Percentiles rank a stretch among this genome's conserved stretches.
phyloP scores from a whole-genome alignment of 805 yeast genomes.

The Nakazawaea peltata region DNA sequence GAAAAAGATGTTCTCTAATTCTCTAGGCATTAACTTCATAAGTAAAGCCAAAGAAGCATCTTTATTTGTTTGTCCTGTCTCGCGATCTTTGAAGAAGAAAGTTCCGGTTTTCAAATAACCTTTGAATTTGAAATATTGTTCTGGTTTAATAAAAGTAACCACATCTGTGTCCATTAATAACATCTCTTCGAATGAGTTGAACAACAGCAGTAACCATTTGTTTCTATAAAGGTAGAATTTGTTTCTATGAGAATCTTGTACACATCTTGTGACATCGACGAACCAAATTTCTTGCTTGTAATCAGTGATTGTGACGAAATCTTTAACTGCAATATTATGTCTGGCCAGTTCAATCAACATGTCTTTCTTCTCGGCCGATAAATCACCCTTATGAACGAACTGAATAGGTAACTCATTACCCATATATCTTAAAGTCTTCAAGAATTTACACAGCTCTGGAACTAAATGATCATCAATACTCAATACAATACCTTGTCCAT shows the following conservation, averaged over 20 bases:
- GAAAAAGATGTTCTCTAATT: slow-evolving; percentile 30
- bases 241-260: slow-evolving; percentile 9
- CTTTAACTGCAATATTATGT: slow-evolving; percentile 11
- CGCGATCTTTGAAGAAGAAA: slow-evolving; percentile 43
- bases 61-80: slow-evolving; percentile 17
- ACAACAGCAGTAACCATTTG: slow-evolving; percentile 50
- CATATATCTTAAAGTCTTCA: slow-evolving; percentile 40
- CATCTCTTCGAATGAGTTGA: slow-evolving; percentile 51
- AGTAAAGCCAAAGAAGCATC: slow-evolving; percentile 35
- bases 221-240: slow-evolving; percentile 12
- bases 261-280: slow-evolving; percentile 24
- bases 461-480: slow-evolving; percentile 38
- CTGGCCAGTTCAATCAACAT: slow-evolving; percentile 30
- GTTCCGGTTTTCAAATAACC: slow-evolving; percentile 30
- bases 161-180: slow-evolving; percentile 49
- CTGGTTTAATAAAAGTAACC: slow-evolving; percentile 28
- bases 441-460: slow-evolving; percentile 38
- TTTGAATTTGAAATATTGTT: slow-evolving; percentile 27
- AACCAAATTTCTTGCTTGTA: slow-evolving; percentile 20
- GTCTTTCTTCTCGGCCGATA: slow-evolving; percentile 24
- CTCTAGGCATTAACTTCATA: slow-evolving; percentile 36
- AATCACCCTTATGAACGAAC: slow-evolving; percentile 34
- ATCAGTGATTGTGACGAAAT: slow-evolving; percentile 14
- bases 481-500: slow-evolving; percentile 48
- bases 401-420: slow-evolving; percentile 43